Conservation (phyloP, 1,284 basidiomycete species). For the Apiotrichum brassicae region DNA sequence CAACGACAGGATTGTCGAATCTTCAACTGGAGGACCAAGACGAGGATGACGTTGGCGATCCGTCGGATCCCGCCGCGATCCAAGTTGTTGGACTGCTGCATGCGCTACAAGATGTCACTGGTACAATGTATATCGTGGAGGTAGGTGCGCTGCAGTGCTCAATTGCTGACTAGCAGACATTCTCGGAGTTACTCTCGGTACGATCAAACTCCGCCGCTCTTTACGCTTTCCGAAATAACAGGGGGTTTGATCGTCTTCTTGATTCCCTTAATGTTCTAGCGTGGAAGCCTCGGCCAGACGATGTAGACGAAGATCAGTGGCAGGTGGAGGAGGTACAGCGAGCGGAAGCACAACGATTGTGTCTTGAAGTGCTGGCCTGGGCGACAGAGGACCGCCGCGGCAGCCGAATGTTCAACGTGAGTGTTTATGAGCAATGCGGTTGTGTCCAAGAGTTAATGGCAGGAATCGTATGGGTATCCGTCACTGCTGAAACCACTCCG, state of each 20-base stretch:
- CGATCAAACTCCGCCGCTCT: constrained; percentile 18
- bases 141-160: constrained; percentile 17
- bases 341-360: constrained; percentile 35
- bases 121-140: constrained; percentile 35
- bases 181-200: constrained; percentile 34
- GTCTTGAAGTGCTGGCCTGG: constrained; percentile 36
- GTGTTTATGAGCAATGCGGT: too few species aligned
- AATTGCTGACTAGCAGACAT: constrained; percentile 21
- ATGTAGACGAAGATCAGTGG: constrained; percentile 24
- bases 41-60: constrained; percentile 21
- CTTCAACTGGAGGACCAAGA: constrained; percentile 1
- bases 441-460: background rate
- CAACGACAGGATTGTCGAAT: background rate
- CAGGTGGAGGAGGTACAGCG: constrained; percentile 40
- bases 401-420: constrained; percentile 27
- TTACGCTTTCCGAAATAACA: constrained; percentile 20
- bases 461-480: constrained; percentile 30
- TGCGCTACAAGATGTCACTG: constrained; percentile 18
- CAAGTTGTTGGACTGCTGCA: constrained; percentile 26
- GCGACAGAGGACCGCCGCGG: constrained; percentile 29
- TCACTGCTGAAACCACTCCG: constrained; percentile 18
- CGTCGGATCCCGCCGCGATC: constrained; percentile 28
- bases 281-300: constrained; percentile 17
- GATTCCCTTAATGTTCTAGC: constrained; percentile 20
- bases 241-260: constrained; percentile 24